These are phyloP conservation scores for Tetrastigma voinierianum DNA, from an alignment of 164 flowering plant species.

Conservation along the genomic window DNA sequence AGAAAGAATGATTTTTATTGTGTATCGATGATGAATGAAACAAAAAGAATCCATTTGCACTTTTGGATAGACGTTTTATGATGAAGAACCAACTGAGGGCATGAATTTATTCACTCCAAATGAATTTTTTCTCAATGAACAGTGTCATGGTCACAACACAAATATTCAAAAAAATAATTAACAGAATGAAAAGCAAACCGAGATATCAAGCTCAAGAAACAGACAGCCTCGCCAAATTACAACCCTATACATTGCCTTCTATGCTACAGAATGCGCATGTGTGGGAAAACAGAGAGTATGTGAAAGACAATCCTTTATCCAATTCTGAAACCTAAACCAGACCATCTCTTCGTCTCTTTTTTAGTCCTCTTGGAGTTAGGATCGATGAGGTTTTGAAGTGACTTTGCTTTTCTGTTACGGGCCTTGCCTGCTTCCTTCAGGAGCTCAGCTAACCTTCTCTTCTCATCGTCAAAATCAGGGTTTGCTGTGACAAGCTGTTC, in stretches of 20 bases:
- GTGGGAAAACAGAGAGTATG: constrained; percentile 9
- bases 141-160: constrained; percentile 29
- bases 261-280: constrained; percentile 42
- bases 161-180: constrained; percentile 27
- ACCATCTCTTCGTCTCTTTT: constrained; percentile 91
- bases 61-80: neutral
- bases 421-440: constrained; percentile 91
- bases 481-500: constrained; percentile 97
- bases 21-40: too few relatives aligned
- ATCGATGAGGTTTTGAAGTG: constrained; percentile 84
- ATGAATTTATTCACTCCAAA: constrained; percentile 16
- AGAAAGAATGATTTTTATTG: too few relatives aligned
- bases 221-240: constrained; percentile 33
- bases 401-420: constrained; percentile 84
- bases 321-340: constrained; percentile 75
- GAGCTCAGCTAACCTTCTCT: constrained; percentile 85
- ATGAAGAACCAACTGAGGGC: neutral
- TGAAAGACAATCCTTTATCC: constrained; percentile 21
- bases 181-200: constrained; percentile 18
- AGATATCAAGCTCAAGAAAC: constrained; percentile 25
- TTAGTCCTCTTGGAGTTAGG: constrained; percentile 76
- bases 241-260: constrained; percentile 46
- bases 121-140: constrained; percentile 9
- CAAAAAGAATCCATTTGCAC: too few relatives aligned
- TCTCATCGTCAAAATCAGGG: constrained; percentile 94